phyloP scores from a whole-genome alignment of 176 grass and related monocot species.

The Aegilops tauschii region DNA sequence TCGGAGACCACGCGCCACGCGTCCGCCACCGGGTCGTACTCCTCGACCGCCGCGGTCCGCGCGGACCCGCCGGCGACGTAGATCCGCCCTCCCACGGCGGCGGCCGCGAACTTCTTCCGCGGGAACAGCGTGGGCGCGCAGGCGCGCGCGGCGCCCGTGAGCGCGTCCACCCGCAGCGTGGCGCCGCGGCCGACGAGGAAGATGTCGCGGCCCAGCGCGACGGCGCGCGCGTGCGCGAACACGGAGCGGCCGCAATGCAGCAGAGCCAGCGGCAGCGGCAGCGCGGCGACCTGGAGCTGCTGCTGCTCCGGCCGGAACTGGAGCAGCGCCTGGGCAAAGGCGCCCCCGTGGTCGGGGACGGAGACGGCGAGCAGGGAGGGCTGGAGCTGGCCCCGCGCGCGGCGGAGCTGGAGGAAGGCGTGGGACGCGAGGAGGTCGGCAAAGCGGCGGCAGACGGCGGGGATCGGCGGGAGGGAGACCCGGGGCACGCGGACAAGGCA shows the following conservation, averaged over 20 bases:
- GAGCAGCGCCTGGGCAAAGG: constrained; percentile 16
- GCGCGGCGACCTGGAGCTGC: constrained; percentile 5
- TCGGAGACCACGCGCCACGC: constrained; percentile 65
- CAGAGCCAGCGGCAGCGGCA: constrained; percentile 31
- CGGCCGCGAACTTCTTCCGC: constrained; percentile 25
- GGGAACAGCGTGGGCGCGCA: constrained; percentile 59
- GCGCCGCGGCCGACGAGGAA: constrained; percentile 17
- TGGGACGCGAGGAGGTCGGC: constrained; percentile 13
- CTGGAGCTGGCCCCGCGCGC: constrained; percentile 47
- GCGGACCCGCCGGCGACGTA: constrained; percentile 75
- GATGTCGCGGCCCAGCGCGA: constrained; percentile 47
- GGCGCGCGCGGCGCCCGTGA: constrained; percentile 51
- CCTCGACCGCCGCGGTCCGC: constrained; percentile 63
- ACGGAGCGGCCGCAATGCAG: neutral
- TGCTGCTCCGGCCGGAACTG: neutral
- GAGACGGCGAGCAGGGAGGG: constrained; percentile 48
- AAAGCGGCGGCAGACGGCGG: constrained; percentile 2
- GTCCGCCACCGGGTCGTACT: constrained; percentile 71
- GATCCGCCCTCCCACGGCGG: constrained; percentile 53
- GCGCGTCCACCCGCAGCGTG: constrained; percentile 42
- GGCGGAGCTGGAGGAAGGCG: constrained; percentile 44
- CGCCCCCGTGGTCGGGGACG: neutral
- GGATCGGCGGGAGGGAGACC: neutral
- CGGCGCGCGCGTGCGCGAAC: constrained; percentile 67
- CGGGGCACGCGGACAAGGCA: constrained; percentile 4